These are phyloP conservation scores for Chrysoporthe deuterocubensis DNA, from an alignment of 2,329 filamentous ascomycete genomes.

Conservation along the genomic window DNA sequence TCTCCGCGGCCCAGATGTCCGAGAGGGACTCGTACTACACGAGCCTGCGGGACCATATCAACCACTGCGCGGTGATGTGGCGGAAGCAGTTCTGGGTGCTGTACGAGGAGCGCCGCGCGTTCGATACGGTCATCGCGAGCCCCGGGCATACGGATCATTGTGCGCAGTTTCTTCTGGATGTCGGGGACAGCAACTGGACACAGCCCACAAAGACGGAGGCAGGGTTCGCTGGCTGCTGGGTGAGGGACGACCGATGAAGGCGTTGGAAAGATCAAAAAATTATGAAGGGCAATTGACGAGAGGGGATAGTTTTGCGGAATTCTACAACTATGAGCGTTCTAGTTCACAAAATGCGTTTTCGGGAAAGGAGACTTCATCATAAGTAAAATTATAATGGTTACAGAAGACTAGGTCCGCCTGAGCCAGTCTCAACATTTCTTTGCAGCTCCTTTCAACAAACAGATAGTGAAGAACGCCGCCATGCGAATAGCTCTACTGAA, in stretches of 20 bases:
- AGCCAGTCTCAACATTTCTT: not conserved
- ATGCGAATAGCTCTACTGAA: not conserved
- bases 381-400: not conserved
- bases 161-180: constrained; percentile 35
- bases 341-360: not conserved
- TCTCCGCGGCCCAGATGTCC: constrained; percentile 32
- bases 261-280: not conserved
- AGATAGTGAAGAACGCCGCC: not conserved
- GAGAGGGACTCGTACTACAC: constrained; percentile 34
- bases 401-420: not conserved
- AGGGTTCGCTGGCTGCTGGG: constrained; percentile 24
- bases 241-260: constrained; percentile 17
- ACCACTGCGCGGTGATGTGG: constrained; percentile 37
- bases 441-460: not conserved
- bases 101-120: constrained; percentile 30
- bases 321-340: not conserved
- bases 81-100: constrained; percentile 34
- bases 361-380: too few species aligned
- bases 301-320: not conserved
- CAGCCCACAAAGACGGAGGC: constrained; percentile 29
- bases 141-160: constrained; percentile 36
- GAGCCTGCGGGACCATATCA: constrained; percentile 34
- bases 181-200: constrained; percentile 29
- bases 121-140: constrained; percentile 33
- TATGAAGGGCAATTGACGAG: not conserved